These are phyloP conservation scores for Puccinia hordei DNA, from an alignment of 1,284 basidiomycete species.

Conservation along the genomic window DNA sequence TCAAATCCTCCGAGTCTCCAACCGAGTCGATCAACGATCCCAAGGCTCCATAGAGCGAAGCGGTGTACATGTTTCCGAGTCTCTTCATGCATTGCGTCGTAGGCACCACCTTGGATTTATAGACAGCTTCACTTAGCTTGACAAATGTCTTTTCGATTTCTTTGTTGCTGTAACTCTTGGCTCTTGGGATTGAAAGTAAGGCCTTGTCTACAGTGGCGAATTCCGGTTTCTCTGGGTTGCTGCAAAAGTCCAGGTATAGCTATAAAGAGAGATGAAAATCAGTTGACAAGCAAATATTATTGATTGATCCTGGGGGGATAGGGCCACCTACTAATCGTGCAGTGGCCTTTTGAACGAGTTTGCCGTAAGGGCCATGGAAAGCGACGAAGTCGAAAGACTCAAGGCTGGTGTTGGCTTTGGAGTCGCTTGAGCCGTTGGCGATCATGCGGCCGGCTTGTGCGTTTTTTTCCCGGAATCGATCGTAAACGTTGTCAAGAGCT, in stretches of 20 bases:
- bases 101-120: conserved; percentile 69
- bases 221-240: conserved; percentile 71
- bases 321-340: conserved; percentile 70
- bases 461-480: conserved; percentile 80
- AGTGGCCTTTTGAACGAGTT: conserved; percentile 95
- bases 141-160: conserved; percentile 87
- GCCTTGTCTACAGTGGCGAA: conserved; percentile 73
- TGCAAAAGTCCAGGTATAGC: conserved; percentile 87
- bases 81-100: conserved; percentile 77
- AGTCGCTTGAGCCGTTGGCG: conserved; percentile 39
- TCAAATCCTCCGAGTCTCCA: conserved; percentile 66
- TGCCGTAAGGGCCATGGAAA: conserved; percentile 79
- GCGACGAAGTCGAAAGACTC: conserved; percentile 61
- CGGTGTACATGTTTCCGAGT: conserved; percentile 98
- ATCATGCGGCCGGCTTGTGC: conserved; percentile 58
- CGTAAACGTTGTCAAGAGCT: conserved; percentile 88
- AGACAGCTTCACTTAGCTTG: conserved; percentile 62
- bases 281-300: too few relatives aligned
- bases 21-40: conserved; percentile 76
- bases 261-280: neutral
- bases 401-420: conserved; percentile 55
- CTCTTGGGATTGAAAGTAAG: conserved; percentile 70
- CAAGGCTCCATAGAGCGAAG: conserved; percentile 90
- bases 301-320: neutral
- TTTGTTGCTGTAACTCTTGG: conserved; percentile 84